Evolutionary conservation across 2,329 filamentous ascomycete genomes (phyloP), one percentile per base, ranked within the genome.

Genomic region (Ophiostoma himal-ulmi): DNA sequence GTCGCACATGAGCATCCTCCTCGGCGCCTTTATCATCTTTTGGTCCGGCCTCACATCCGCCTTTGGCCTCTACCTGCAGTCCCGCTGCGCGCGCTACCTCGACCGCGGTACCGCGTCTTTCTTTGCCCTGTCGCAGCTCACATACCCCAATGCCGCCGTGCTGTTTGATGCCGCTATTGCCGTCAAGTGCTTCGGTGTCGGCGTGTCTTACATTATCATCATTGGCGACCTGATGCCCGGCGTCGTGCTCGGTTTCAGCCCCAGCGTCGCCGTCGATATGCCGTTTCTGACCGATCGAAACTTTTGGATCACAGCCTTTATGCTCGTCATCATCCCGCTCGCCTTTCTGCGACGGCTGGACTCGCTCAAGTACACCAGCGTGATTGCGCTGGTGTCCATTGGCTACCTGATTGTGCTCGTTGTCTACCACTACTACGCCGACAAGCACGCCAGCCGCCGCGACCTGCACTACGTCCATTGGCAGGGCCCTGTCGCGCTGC

Each of bases 171-270:
- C 90, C 7, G 95, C 95, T 6, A 99, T 99, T 78, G 93, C 94
- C 14, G 89, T 99, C 77, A 99, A 99, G 79, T 99, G 95, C 80
- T 99, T 99, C 78, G 95, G 95, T 52, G 95, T 99, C 11, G 95
- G 92, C 30, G 92, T 98, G 72, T 97, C 93, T 76, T 99, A 99
- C 81, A 87, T 99, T 76, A 99, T 99, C 77, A 98, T 99, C 77
- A 98, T 99, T 75, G 95, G 95, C 68, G 95, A 99, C 78, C 83
- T 99, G 73, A 99, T 99, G 95, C 95, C 95, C 0, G 94, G 93
- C 54, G 95, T 99, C 11, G 89, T 95, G 34, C 82, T 88, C 72
- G 95, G 94, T 5, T 94, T 99, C 36, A 54, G 44, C 48, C 14
- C 65, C 79, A 87, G 88, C 72, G 84, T 86, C 67, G 82, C 83